These are phyloP conservation scores for Fusarium beomiforme DNA, from an alignment of 2,329 filamentous ascomycete genomes.

Conservation along the genomic window DNA sequence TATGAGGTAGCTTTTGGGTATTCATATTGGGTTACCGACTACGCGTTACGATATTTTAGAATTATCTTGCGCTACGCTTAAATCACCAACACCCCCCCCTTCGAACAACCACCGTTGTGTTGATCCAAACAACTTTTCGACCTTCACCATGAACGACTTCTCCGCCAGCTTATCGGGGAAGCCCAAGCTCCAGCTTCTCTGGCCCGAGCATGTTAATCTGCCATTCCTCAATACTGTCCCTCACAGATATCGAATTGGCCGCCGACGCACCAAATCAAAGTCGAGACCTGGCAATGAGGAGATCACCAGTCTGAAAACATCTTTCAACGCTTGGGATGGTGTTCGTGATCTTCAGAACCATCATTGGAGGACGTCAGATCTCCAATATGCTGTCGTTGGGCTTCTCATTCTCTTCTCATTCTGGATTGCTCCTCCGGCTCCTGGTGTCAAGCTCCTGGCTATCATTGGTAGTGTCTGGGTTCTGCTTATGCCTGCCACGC, in stretches of 20 bases:
- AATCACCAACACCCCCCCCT: conserved; percentile 16
- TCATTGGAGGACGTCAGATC: conserved; percentile 83
- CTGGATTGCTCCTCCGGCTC: conserved; percentile 82
- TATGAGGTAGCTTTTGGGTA: conserved; percentile 52
- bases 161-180: conserved; percentile 51
- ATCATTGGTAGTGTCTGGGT: conserved; percentile 74
- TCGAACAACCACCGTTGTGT: conserved; percentile 1
- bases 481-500: conserved; percentile 82
- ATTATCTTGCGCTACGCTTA: conserved; percentile 3
- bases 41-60: conserved; percentile 30
- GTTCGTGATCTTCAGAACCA: conserved; percentile 79
- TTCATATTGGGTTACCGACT: conserved; percentile 44
- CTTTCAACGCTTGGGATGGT: conserved; percentile 82
- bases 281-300: conserved; percentile 60
- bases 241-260: conserved; percentile 52
- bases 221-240: conserved; percentile 56
- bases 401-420: conserved; percentile 84
- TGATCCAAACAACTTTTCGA: conserved; percentile 17
- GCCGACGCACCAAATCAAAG: conserved; percentile 53
- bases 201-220: conserved; percentile 54
- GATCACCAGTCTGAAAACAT: conserved; percentile 81
- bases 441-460: conserved; percentile 79
- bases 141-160: conserved; percentile 52
- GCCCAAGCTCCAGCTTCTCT: conserved; percentile 53
- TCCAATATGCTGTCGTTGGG: conserved; percentile 82